Evolutionary conservation across 2,329 filamentous ascomycete genomes (phyloP).

Genomic region (Fusarium buharicum): DNA sequence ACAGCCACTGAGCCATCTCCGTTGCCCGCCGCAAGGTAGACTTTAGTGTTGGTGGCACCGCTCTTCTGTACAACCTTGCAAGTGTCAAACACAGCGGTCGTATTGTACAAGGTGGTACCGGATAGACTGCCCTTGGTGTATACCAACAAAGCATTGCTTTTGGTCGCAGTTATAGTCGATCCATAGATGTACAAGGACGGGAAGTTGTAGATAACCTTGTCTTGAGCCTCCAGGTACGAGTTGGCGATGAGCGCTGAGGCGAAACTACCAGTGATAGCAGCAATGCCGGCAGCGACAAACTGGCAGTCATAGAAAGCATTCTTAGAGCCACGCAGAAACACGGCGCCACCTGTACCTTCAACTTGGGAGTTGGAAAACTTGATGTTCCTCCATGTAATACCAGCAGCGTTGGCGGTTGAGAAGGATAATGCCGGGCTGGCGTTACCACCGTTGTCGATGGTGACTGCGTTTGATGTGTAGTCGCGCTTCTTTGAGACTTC

Average conservation of each 20-base stretch:
- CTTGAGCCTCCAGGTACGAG: slow-evolving; percentile 56
- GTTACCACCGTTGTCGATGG: slow-evolving; percentile 27
- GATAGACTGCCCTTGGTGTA: slow-evolving; percentile 53
- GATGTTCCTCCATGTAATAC: slow-evolving; percentile 32
- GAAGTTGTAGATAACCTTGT: slow-evolving; percentile 55
- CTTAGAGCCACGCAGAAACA: slow-evolving; percentile 23
- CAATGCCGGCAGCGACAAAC: slow-evolving; percentile 52
- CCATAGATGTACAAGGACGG: slow-evolving; percentile 56
- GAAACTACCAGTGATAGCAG: slow-evolving; percentile 42
- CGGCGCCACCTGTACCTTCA: slow-evolving; percentile 1
- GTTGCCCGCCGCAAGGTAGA: slow-evolving; percentile 56
- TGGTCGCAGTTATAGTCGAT: slow-evolving; percentile 55
- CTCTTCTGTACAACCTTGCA: slow-evolving; percentile 49
- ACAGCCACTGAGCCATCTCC: slow-evolving; percentile 53
- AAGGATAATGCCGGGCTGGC: slow-evolving; percentile 15
- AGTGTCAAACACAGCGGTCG: slow-evolving; percentile 55
- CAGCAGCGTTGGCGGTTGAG: slow-evolving; percentile 1
- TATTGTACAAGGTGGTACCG: slow-evolving; percentile 49
- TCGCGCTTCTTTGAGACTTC: slow-evolving; percentile 48
- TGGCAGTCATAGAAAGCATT: slow-evolving; percentile 54
- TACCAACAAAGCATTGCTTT: slow-evolving; percentile 45
- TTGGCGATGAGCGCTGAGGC: slow-evolving; percentile 55
- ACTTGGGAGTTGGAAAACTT: slow-evolving; percentile 35
- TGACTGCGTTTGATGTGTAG: slow-evolving; percentile 17
- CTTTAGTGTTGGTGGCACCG: slow-evolving; percentile 49